A percentile compares a stretch with the other conserved stretches of the same genome.
Evolutionary conservation across 352 stramenopile genomes (phyloP).

Genomic region (Hyaloperonospora arabidopsidis): DNA sequence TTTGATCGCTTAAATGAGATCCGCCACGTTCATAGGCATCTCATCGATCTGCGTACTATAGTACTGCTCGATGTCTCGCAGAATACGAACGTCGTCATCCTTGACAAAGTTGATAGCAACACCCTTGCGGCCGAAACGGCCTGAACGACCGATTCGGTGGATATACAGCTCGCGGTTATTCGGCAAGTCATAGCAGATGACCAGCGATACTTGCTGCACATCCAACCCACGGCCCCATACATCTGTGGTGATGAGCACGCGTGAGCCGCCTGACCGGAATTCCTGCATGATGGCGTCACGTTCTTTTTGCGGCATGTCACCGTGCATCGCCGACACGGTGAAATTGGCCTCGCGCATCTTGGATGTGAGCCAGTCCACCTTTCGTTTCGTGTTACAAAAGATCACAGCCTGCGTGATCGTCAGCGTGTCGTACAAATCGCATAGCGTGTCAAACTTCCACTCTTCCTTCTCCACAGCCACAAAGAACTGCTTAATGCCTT

Average conservation of each 20-base stretch:
- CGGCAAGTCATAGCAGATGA: conserved; percentile 99
- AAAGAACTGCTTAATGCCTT: conserved; percentile 99
- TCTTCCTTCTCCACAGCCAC: conserved; percentile 97
- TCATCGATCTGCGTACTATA: conserved; percentile 99
- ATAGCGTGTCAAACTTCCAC: conserved; percentile 99
- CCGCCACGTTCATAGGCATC: conserved; percentile 99
- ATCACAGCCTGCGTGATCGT: conserved; percentile 99
- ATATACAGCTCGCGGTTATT: conserved; percentile 99
- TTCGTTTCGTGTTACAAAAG: conserved; percentile 99
- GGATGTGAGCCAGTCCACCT: conserved; percentile 99
- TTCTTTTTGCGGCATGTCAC: conserved; percentile 99
- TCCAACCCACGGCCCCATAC: conserved; percentile 98
- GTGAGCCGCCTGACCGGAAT: conserved; percentile 97
- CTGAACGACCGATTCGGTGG: conserved; percentile 99
- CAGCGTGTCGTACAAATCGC: conserved; percentile 99
- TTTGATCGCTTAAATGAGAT: conserved; percentile 93
- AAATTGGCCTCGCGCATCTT: conserved; percentile 99
- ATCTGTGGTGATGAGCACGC: conserved; percentile 99
- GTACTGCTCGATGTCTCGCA: conserved; percentile 99
- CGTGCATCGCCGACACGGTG: conserved; percentile 99
- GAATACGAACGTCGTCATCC: conserved; percentile 96
- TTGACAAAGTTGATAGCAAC: conserved; percentile 99
- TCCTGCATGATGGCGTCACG: conserved; percentile 99
- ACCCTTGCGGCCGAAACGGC: conserved; percentile 99
- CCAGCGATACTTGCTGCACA: conserved; percentile 97